Evolutionary conservation across 345 rosid genomes (phyloP).

Genomic region (Lepidium africanum): DNA sequence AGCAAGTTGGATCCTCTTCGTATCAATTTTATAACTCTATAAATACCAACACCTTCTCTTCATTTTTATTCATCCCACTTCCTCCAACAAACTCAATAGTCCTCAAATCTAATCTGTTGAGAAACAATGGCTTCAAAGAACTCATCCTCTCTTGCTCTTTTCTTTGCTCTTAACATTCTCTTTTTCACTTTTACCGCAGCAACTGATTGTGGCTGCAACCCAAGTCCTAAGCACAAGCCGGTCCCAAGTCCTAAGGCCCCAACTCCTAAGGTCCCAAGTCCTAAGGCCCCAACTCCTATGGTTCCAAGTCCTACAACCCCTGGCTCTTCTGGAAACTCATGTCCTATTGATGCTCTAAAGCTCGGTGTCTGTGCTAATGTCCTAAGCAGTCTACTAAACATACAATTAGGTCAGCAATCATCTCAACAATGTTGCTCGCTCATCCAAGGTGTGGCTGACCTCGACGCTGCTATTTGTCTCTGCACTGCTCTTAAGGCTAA

Average conservation of each 20-base stretch:
- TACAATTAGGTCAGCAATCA: too few relatives aligned
- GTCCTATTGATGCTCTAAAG: too few relatives aligned
- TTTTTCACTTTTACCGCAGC: constrained; percentile 15
- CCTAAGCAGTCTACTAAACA: too few relatives aligned
- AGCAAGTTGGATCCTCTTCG: neutral
- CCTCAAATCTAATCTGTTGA: neutral
- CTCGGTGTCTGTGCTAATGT: too few relatives aligned
- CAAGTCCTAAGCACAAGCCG: constrained; percentile 3
- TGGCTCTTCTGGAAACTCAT: neutral
- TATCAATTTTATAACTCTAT: neutral
- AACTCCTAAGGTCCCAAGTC: too few relatives aligned
- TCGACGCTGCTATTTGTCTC: too few relatives aligned
- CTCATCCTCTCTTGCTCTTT: constrained; percentile 16
- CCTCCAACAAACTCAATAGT: neutral
- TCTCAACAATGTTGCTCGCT: too few relatives aligned
- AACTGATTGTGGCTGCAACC: constrained; percentile 7
- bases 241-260: constrained; percentile 1
- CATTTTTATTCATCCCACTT: neutral
- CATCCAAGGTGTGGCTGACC: too few relatives aligned
- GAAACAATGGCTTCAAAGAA: constrained; percentile 21
- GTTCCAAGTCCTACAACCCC: neutral
- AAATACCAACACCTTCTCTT: neutral
- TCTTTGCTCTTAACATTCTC: constrained; percentile 17
- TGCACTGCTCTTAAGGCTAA: too few relatives aligned
- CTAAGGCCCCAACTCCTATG: neutral